A percentile compares a stretch with the other conserved stretches of the same genome.
These are phyloP conservation scores for Aureobasidium sp. DNA, from an alignment of 2,329 filamentous ascomycete genomes.

Conservation along the genomic window DNA sequence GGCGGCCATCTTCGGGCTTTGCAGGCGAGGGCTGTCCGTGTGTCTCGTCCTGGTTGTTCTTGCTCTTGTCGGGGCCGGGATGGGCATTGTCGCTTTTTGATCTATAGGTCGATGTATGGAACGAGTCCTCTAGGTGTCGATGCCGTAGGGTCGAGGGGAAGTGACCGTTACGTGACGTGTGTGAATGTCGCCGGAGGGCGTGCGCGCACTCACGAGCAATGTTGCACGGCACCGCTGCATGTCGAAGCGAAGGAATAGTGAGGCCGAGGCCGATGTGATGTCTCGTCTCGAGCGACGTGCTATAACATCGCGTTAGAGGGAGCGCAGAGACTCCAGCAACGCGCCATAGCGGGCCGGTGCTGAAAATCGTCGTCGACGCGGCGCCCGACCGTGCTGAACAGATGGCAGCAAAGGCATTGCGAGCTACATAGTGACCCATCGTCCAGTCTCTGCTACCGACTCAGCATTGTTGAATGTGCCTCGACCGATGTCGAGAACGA, in stretches of 20 bases:
- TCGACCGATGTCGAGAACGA: conserved; percentile 1
- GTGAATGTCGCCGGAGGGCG: not conserved
- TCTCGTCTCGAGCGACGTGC: not conserved
- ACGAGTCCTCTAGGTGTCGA: conserved; percentile 4
- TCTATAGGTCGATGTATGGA: not conserved
- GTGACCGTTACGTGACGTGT: not conserved
- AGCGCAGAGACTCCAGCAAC: not conserved
- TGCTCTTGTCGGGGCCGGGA: not conserved
- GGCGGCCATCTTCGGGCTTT: not conserved
- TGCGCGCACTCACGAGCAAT: not conserved
- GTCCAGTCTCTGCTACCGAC: conserved; percentile 7
- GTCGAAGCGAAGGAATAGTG: not conserved
- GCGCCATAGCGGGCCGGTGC: not conserved
- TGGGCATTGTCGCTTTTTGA: conserved; percentile 12
- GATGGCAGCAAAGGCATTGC: conserved; percentile 10
- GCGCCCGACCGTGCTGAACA: not conserved
- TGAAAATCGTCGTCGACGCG: not conserved
- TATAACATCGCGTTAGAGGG: not conserved
- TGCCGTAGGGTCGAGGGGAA: conserved; percentile 10
- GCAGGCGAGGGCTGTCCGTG: not conserved
- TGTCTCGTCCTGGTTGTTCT: not conserved
- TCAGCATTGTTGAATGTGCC: conserved; percentile 15
- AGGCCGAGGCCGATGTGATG: not conserved
- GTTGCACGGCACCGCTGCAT: not conserved
- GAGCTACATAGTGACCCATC: conserved; percentile 15